phyloP scores from a whole-genome alignment of 805 yeast genomes.

The Lachancea mirantina region DNA sequence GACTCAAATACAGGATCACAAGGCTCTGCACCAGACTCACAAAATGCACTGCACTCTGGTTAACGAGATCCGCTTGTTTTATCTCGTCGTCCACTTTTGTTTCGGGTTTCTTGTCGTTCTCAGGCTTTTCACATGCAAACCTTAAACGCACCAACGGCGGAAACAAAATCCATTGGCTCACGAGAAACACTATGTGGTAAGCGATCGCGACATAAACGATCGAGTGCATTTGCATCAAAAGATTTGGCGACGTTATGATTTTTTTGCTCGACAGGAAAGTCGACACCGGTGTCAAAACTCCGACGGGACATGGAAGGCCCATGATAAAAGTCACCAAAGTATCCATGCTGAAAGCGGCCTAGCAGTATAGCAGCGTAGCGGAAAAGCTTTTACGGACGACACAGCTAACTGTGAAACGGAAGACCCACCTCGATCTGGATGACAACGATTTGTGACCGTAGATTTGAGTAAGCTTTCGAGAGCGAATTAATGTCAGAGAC shows the following conservation, averaged over 20 bases:
- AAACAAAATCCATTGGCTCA: conserved; percentile 24
- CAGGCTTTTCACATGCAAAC: conserved; percentile 9
- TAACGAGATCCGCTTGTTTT: conserved; percentile 12
- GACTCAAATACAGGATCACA: conserved; percentile 45
- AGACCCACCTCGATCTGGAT: too few species aligned
- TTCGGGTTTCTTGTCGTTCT: not conserved
- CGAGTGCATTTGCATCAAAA: conserved; percentile 25
- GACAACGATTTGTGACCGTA: too few species aligned
- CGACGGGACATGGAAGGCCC: conserved; percentile 2
- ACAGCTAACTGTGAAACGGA: too few species aligned
- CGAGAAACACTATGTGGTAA: conserved; percentile 26
- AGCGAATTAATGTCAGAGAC: too few species aligned
- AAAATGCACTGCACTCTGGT: conserved; percentile 45
- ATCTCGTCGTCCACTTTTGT: not conserved
- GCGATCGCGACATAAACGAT: conserved; percentile 24
- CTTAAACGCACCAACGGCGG: conserved; percentile 20
- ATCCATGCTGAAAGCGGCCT: too few species aligned
- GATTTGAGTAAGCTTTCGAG: too few species aligned
- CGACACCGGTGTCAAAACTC: conserved; percentile 7
- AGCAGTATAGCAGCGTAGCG: too few species aligned
- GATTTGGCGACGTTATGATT: conserved; percentile 16
- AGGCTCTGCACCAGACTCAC: conserved; percentile 82
- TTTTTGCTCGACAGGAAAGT: conserved; percentile 13
- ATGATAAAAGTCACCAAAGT: conserved; percentile 2
- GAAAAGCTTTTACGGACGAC: too few species aligned